Base-by-base conservation (phyloP, 2,329 filamentous ascomycete genomes). In the Lojkania enalia region DNA sequence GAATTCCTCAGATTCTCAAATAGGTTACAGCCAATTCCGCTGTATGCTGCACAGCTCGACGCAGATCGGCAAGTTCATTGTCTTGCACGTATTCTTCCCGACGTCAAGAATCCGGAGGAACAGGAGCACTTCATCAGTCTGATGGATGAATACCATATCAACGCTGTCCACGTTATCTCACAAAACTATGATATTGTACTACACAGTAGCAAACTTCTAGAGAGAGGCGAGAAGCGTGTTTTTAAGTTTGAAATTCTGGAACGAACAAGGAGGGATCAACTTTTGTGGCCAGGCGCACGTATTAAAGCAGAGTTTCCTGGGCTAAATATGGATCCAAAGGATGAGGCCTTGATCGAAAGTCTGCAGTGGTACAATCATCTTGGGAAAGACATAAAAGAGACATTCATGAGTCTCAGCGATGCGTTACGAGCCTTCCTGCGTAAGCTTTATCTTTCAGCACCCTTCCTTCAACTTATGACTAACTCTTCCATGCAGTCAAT, bases 301-400 rank as follows among this genome's bases (percentile, higher is more conserved):
- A 80, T 95, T 43, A 83, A 79, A 62, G 74, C 79, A 4, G 83
- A 87, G 48, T 88, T 95, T 60, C 82, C 91, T 40, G 52, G 60
- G 2, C 40, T 46, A 12, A 40, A 49, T 41, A 84, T 85, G 3
- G 81, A 83, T 2, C 76, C 83, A 5, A 70, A 77, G 32, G 81
- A 86, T 47, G 85, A 92, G 51, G 82, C 86, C 23, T 77, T 96
- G 39, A 89, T 96, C 35, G 81, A 86, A 44, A 84, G 87, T 27
- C 73, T 96, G 47, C 88, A 95, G 62, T 97, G 92, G 91, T 85
- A 92, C 65, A 74, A 88, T 46, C 78, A 88, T 44, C 80, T 92
- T 6, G 82, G 87, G 38, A 85, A 81, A n/a, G 56, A 67, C 7
- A 54, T 53, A 20, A 48, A 79, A 13, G 77, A 85, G 46, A 84